phyloP scores from a whole-genome alignment of 2,329 filamentous ascomycete species.

The Teratosphaeria destructans region DNA sequence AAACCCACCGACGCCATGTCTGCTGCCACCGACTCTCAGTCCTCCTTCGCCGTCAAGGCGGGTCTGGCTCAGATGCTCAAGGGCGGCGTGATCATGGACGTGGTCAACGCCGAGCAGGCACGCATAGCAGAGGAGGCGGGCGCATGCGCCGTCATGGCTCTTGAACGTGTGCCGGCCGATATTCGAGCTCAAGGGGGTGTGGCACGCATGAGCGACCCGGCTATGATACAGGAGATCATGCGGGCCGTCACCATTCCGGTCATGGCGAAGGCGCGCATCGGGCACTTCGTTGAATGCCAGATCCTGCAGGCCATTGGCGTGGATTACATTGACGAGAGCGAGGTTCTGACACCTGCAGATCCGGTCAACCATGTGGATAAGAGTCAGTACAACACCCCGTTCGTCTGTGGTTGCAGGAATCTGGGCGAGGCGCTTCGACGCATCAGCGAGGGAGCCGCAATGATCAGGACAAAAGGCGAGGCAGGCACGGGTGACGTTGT shows the following conservation, averaged over 20 bases:
- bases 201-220: slow-evolving; percentile 90
- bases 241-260: slow-evolving; percentile 90
- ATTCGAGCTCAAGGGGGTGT: slow-evolving; percentile 89
- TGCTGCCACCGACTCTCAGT: slow-evolving; percentile 14
- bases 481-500: slow-evolving; percentile 95
- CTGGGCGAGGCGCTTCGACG: slow-evolving; percentile 85
- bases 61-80: slow-evolving; percentile 97
- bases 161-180: slow-evolving; percentile 93
- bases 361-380: slow-evolving; percentile 88
- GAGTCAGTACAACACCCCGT: slow-evolving; percentile 68
- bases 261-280: slow-evolving; percentile 97
- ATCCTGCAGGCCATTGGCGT: slow-evolving; percentile 91
- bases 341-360: slow-evolving; percentile 93
- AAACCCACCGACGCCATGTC: slow-evolving; percentile 5
- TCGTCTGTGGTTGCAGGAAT: slow-evolving; percentile 93
- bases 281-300: slow-evolving; percentile 95
- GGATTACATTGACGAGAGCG: slow-evolving; percentile 97
- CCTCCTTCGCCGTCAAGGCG: slow-evolving; percentile 80
- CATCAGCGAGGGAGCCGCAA: slow-evolving; percentile 87
- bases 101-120: slow-evolving; percentile 80
- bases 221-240: slow-evolving; percentile 94
- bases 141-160: slow-evolving; percentile 93
- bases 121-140: slow-evolving; percentile 96
- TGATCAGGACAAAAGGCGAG: slow-evolving; percentile 98
- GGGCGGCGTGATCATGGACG: slow-evolving; percentile 99